Evolutionary conservation across 768 basidiomycete genomes (phyloP).

Genomic region (Hericium erinaceus): DNA sequence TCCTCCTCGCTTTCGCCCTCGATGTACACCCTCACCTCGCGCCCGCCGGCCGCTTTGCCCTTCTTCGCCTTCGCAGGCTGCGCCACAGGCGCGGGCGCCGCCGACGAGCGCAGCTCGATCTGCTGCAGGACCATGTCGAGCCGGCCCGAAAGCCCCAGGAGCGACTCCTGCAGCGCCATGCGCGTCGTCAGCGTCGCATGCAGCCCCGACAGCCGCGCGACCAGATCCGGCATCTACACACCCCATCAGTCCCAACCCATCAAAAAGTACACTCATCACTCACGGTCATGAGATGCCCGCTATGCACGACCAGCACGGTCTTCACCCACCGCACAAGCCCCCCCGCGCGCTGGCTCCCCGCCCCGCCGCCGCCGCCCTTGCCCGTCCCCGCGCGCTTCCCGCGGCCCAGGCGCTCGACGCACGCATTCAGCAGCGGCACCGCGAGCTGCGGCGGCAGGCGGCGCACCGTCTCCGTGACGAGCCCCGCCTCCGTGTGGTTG

Average conservation of each 20-base stretch:
- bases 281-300: constrained; percentile 91
- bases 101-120: constrained; percentile 80
- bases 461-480: constrained; percentile 83
- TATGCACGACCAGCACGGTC: constrained; percentile 76
- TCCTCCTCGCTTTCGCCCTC: constrained; percentile 77
- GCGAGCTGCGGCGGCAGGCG: constrained; percentile 82
- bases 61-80: constrained; percentile 20
- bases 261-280: constrained; percentile 21
- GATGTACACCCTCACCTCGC: constrained; percentile 39
- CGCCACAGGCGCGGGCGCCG: constrained; percentile 47
- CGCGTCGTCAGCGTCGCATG: constrained; percentile 76
- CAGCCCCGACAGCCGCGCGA: constrained; percentile 75
- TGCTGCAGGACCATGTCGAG: constrained; percentile 92
- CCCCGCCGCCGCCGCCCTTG: constrained; percentile 72
- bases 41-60: constrained; percentile 25
- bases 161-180: constrained; percentile 71
- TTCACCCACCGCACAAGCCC: constrained; percentile 71
- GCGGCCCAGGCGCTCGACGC: constrained; percentile 81
- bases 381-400: constrained; percentile 61
- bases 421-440: constrained; percentile 76
- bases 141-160: constrained; percentile 80
- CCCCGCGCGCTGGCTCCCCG: constrained; percentile 67
- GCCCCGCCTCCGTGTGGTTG: constrained; percentile 65
- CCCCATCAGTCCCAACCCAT: not conserved
- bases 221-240: constrained; percentile 84